phyloP scores from a whole-genome alignment of 768 basidiomycete species.

The Rhodotorula kratochvilovae region DNA sequence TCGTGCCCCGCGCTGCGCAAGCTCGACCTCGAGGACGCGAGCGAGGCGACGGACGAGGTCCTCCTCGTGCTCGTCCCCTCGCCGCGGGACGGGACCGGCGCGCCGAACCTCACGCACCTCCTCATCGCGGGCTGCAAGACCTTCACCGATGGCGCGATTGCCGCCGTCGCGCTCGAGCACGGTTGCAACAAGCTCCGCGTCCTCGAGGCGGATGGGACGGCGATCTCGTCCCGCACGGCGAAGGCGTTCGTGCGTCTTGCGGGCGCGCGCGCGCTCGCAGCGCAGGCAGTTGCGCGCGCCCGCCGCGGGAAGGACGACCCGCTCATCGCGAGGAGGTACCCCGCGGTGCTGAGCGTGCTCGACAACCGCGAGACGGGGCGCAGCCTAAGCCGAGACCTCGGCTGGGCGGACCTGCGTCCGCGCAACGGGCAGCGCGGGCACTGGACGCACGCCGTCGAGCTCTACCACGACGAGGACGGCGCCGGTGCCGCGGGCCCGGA shows the following conservation, averaged over 20 bases:
- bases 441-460: constrained; percentile 21
- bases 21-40: constrained; percentile 81
- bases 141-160: constrained; percentile 62
- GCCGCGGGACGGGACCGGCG: neutral
- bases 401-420: neutral
- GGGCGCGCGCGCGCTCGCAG: constrained; percentile 4
- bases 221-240: constrained; percentile 60
- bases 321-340: neutral
- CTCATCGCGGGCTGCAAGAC: constrained; percentile 64
- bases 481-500: neutral
- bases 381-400: neutral
- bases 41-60: constrained; percentile 67
- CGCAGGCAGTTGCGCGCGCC: constrained; percentile 49
- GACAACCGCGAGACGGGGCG: constrained; percentile 15
- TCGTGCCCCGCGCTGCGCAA: constrained; percentile 67
- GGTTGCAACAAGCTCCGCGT: constrained; percentile 60
- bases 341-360: constrained; percentile 19
- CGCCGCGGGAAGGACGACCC: neutral
- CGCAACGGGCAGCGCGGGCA: constrained; percentile 14
- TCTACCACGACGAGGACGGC: constrained; percentile 17
- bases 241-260: constrained; percentile 62
- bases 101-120: constrained; percentile 59
- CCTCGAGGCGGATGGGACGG: constrained; percentile 76
- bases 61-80: constrained; percentile 61
- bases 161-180: constrained; percentile 55